A percentile compares a stretch with the other conserved stretches of the same genome.
These are phyloP conservation scores for Neurospora sp. DNA, from an alignment of 495 filamentous ascomycete species.

Conservation along the genomic window DNA sequence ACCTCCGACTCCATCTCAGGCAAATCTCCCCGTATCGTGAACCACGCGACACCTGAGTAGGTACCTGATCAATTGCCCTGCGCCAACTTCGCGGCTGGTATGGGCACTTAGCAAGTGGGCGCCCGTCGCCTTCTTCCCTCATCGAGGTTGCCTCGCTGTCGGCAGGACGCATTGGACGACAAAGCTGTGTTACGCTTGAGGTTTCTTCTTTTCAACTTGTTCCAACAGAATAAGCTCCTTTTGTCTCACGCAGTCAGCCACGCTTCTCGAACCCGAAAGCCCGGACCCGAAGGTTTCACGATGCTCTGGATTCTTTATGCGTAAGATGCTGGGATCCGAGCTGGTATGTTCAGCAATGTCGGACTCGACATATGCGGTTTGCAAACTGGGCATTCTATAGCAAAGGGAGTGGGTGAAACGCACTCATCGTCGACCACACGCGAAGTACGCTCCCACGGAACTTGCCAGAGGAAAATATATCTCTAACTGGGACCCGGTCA, in stretches of 20 bases:
- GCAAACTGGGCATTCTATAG: neutral
- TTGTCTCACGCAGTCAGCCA: neutral
- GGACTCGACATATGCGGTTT: neutral
- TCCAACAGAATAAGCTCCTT: neutral
- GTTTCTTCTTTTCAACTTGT: neutral
- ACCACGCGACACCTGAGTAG: neutral
- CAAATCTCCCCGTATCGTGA: neutral
- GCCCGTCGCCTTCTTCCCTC: neutral
- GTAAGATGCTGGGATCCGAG: neutral
- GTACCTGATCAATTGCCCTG: neutral
- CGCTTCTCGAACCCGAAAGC: neutral
- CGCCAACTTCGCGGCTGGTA: neutral
- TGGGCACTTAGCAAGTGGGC: neutral
- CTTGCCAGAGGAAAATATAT: neutral
- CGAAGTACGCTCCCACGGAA: neutral
- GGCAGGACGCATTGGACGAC: neutral
- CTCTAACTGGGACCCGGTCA: neutral
- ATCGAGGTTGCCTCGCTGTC: neutral
- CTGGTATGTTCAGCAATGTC: neutral
- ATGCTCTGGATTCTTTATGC: neutral
- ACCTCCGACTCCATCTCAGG: neutral
- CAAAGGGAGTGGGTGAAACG: neutral
- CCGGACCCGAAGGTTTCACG: neutral
- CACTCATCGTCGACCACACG: neutral
- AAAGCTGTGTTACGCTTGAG: neutral